Conservation (phyloP, 192 early-diverging fungal species). For the Rhizophagus prolifer region DNA sequence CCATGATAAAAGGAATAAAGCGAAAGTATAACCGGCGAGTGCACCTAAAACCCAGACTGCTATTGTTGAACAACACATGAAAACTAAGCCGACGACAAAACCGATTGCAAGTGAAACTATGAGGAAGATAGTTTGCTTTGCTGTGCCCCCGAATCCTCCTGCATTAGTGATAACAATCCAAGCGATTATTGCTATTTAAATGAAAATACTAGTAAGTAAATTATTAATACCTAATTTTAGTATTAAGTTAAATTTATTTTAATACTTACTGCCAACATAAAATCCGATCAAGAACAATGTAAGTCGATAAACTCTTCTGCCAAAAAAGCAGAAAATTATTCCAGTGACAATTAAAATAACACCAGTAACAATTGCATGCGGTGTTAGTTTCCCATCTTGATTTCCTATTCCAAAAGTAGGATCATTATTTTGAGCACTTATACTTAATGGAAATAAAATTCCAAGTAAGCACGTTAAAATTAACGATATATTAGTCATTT, state of each 20-base stretch:
- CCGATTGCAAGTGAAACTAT: slow-evolving; percentile 64
- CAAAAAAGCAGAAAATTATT: slow-evolving; percentile 68
- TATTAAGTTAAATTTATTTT: background rate
- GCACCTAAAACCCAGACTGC: slow-evolving; percentile 77
- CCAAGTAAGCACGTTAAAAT: background rate
- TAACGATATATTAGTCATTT: background rate
- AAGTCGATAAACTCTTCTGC: slow-evolving; percentile 61
- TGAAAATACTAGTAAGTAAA: background rate
- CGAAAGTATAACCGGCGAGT: slow-evolving; percentile 72
- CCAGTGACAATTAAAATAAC: slow-evolving; percentile 65
- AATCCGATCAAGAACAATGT: slow-evolving; percentile 80
- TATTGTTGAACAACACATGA: slow-evolving; percentile 68
- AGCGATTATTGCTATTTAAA: slow-evolving; percentile 38
- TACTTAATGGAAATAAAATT: background rate
- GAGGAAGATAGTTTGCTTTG: slow-evolving; percentile 51
- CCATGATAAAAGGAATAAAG: slow-evolving; percentile 72
- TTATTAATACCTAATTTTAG: background rate
- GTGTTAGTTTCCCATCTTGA: slow-evolving; percentile 5
- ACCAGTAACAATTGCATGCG: slow-evolving; percentile 46
- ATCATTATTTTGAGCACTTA: background rate
- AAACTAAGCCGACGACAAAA: slow-evolving; percentile 61
- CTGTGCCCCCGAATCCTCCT: slow-evolving; percentile 39
- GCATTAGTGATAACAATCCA: slow-evolving; percentile 53
- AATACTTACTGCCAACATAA: slow-evolving; percentile 59
- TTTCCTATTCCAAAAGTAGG: background rate